Evolutionary conservation across 2,329 filamentous ascomycete genomes (phyloP).

Genomic region (Claviceps humidiphila): DNA sequence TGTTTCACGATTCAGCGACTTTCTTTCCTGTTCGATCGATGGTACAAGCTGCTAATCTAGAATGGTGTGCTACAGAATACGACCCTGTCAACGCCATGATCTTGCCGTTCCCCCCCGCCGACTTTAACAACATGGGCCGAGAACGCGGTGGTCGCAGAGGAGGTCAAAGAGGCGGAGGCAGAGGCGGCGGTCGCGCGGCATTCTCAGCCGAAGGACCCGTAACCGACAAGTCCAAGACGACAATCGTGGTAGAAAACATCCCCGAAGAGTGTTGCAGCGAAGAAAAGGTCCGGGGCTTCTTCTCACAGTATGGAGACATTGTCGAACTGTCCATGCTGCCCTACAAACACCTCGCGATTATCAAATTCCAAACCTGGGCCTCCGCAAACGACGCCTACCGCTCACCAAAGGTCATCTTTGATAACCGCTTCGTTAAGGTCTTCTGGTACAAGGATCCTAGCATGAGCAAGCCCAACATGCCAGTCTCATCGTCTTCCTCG

Average conservation of each 20-base stretch:
- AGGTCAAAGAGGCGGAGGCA: constrained; percentile 22
- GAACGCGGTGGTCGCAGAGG: constrained; percentile 21
- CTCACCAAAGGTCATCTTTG: constrained; percentile 69
- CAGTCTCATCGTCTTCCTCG: constrained; percentile 6
- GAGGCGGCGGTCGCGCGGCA: constrained; percentile 31
- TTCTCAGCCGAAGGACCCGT: constrained; percentile 54
- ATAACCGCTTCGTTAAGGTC: constrained; percentile 76
- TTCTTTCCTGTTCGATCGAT: not conserved
- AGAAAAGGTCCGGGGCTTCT: constrained; percentile 52
- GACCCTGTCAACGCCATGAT: constrained; percentile 18
- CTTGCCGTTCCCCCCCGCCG: constrained; percentile 10
- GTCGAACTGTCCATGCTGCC: constrained; percentile 50
- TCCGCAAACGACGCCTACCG: constrained; percentile 57
- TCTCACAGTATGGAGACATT: constrained; percentile 57
- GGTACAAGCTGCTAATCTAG: not conserved
- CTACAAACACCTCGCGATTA: constrained; percentile 52
- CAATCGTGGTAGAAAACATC: constrained; percentile 66
- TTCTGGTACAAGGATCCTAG: constrained; percentile 55
- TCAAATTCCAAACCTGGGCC: constrained; percentile 55
- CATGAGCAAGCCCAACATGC: constrained; percentile 24
- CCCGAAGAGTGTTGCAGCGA: constrained; percentile 58
- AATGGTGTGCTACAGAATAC: constrained; percentile 15
- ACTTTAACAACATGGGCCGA: constrained; percentile 16
- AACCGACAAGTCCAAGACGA: constrained; percentile 48
- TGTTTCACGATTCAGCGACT: not conserved